These are phyloP conservation scores for Globisporangium rhizosaccharum DNA, from an alignment of 352 stramenopile genomes.

Conservation along the genomic window DNA sequence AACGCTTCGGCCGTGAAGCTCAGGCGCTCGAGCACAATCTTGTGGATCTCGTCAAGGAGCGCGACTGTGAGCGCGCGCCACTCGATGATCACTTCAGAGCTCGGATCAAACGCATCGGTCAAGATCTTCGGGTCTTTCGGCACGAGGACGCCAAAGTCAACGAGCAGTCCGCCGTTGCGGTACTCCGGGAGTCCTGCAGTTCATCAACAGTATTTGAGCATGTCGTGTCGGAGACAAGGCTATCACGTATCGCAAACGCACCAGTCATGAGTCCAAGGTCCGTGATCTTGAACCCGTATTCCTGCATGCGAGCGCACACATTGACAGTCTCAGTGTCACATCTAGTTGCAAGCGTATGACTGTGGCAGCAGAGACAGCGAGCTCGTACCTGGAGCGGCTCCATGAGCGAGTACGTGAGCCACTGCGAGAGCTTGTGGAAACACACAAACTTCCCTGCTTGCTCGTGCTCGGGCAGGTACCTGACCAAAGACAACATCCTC, in stretches of 20 bases:
- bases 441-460: constrained; percentile 63
- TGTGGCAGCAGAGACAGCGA: background rate
- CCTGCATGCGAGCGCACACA: constrained; percentile 9
- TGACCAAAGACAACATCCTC: constrained; percentile 3
- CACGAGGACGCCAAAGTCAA: constrained; percentile 75
- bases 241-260: constrained; percentile 1
- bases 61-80: constrained; percentile 82
- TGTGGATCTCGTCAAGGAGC: constrained; percentile 73
- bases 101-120: constrained; percentile 55
- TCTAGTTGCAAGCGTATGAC: background rate
- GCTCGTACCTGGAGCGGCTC: constrained; percentile 58
- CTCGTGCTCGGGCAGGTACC: constrained; percentile 42
- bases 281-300: constrained; percentile 75
- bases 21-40: constrained; percentile 53
- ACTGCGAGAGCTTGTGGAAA: constrained; percentile 89
- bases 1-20: constrained; percentile 69
- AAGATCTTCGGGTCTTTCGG: constrained; percentile 54
- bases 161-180: constrained; percentile 74
- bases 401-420: constrained; percentile 87
- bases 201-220: constrained; percentile 7
- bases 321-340: background rate
- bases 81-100: constrained; percentile 77
- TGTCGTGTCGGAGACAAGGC: background rate
- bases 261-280: constrained; percentile 66
- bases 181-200: constrained; percentile 56